These are phyloP conservation scores for Paramarasmius palmivorus DNA, from an alignment of 1,284 basidiomycete species.

Conservation along the genomic window DNA sequence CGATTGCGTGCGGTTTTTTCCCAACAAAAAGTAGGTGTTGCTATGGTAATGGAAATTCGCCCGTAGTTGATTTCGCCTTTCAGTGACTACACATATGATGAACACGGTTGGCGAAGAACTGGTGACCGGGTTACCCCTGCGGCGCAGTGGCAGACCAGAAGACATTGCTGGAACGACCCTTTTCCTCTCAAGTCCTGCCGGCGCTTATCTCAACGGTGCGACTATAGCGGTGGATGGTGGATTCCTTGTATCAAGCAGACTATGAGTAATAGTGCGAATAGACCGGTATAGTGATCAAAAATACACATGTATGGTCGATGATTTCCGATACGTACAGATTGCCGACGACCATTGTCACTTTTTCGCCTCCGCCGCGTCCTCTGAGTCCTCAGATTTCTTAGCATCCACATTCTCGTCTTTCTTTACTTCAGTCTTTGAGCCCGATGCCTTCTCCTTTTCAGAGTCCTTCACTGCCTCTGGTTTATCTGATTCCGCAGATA, in stretches of 20 bases:
- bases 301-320: background rate
- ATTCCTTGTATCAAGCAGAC: slow-evolving; percentile 25
- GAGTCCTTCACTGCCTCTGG: background rate
- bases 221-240: slow-evolving; percentile 66
- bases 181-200: slow-evolving; percentile 61
- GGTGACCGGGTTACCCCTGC: slow-evolving; percentile 46
- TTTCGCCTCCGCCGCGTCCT: background rate
- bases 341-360: background rate
- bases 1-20: slow-evolving; percentile 60
- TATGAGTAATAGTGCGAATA: too few species aligned
- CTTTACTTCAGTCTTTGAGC: slow-evolving; percentile 8
- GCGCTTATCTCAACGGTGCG: slow-evolving; percentile 64
- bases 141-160: slow-evolving; percentile 60
- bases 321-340: background rate
- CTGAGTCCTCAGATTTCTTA: slow-evolving; percentile 4
- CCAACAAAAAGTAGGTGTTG: slow-evolving; percentile 48
- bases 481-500: slow-evolving; percentile 29
- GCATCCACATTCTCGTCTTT: slow-evolving; percentile 9
- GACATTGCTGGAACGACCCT: slow-evolving; percentile 65
- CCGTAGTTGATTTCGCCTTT: background rate
- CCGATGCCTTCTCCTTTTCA: background rate
- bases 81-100: slow-evolving; percentile 66
- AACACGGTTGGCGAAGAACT: slow-evolving; percentile 48
- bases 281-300: background rate
- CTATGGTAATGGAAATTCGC: background rate